phyloP scores from a whole-genome alignment of 768 basidiomycete species.

The Calvatia gigantea region DNA sequence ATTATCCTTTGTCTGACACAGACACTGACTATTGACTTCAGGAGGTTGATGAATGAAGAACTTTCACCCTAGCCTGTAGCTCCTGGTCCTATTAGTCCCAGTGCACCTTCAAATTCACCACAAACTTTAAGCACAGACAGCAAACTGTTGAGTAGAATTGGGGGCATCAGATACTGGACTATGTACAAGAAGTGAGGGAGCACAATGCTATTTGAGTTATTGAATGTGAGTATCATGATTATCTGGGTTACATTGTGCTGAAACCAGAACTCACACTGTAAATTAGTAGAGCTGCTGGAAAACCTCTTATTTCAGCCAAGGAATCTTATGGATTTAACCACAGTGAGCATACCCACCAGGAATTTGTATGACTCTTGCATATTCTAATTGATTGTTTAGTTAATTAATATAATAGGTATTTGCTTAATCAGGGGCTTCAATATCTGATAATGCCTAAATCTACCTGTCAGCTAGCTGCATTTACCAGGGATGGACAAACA shows the following conservation, averaged over 20 bases:
- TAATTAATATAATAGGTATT: too few relatives aligned
- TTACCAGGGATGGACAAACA: too few relatives aligned
- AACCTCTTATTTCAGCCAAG: too few relatives aligned
- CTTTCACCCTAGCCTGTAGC: conserved; percentile 1
- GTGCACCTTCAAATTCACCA: conserved; percentile 17
- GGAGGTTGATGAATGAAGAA: conserved; percentile 22
- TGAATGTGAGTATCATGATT: conserved; percentile 56
- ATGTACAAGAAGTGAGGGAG: conserved; percentile 31
- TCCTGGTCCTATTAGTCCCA: neutral
- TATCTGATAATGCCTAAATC: too few relatives aligned
- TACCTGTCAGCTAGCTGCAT: too few relatives aligned
- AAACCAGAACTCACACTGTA: too few relatives aligned
- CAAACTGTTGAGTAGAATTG: conserved; percentile 34
- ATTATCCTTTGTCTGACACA: conserved; percentile 14
- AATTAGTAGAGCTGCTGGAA: too few relatives aligned
- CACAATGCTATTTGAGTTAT: conserved; percentile 35
- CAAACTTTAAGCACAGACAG: conserved; percentile 17
- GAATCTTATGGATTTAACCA: too few relatives aligned
- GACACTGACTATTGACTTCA: conserved; percentile 17
- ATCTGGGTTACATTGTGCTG: conserved; percentile 11
- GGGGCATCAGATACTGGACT: conserved; percentile 37
- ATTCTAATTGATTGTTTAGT: too few relatives aligned
- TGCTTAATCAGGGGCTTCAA: too few relatives aligned
- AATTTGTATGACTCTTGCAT: too few relatives aligned
- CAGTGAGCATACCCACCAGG: too few relatives aligned